Base-by-base conservation (phyloP, 176 grass and related monocot species). In the Eragrostis nindensis region DNA sequence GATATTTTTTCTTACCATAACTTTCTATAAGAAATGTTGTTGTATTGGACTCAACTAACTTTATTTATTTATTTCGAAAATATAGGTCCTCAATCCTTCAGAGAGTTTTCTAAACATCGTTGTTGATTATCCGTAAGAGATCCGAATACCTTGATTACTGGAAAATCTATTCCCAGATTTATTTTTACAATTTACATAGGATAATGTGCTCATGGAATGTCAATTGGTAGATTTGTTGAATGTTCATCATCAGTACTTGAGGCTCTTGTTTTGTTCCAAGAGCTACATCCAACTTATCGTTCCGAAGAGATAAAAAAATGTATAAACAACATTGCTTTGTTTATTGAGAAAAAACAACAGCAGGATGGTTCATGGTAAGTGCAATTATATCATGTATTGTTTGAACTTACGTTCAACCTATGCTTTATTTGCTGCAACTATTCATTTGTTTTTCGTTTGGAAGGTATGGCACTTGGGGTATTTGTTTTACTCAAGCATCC, bases 401-500 rank as follows among this genome's bases (percentile, higher is more conserved):
- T 11, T 65, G 30, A 2, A 38, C 40, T 6, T 66, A 1, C 38
- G n/a, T 24, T 7, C 36, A 40, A 40, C 18, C 11, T 67, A 43
- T 2, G 2, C 9, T 11, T 42, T 8, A 67, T 11, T n/a, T n/a
- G n/a, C n/a, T n/a, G n/a, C 2, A 65, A 65, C 15, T 65, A 5
- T 27, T 72, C 66, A 80, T 64, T 36, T 65, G 40, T 39, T 57
- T 75, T 40, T 64, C 50, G n/a, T n/a, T n/a, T 64, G 6, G 40
- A 16, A 87, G 86, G 86, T 83, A 71, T 70, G 85, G 63, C 36
- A 71, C 64, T 11, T 87, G 85, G 85, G 63, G 71, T 15, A 16
- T 87, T 59, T 87, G 85, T 45, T 87, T 77, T 63, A 83, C 78
- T 13, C 78, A 87, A 44, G 85, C 62, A 43, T 62, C 55, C 69